Base-by-base conservation (phyloP, 495 filamentous ascomycete species). In the Entonaema liquescens region DNA sequence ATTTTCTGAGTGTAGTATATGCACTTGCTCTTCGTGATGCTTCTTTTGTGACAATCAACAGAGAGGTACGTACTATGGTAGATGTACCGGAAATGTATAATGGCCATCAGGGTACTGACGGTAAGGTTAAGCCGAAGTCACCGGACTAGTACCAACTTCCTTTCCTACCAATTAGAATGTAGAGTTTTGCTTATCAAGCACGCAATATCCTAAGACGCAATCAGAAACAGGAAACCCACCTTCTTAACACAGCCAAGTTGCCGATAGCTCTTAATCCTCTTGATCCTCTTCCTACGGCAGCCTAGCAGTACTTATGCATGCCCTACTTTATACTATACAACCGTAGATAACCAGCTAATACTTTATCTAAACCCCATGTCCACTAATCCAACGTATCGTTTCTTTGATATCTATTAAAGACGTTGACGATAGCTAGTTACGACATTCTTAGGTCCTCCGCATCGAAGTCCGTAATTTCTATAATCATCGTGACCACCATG, bases 401-500 rank as follows among this genome's bases (percentile, higher is more conserved):
- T 31, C 7, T 31, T 31, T 31, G 29, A 31, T 3, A 31, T 7
- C 29, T 3, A 3, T 31, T 31, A 3, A 31, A 7, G 31, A 33
- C 5, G 11, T 33, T 2, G 5, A 33, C 31, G 31, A 33, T 33
- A 33, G 31, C 5, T 33, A 7, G 5, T 2, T 33, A 7, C 11
- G 31, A 33, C 11, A 33, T 33, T 9, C 6, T 2, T 40, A 40
- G 3, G 17, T 12, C 17, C 42, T 47, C 42, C 19, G 5, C 19
- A 9, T 47, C 42, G 42, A 47, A 47, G 19, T 9, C 23, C 42
- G 42, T 47, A 2, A 11, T 21, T 19, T 17, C 42, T 44, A 9
- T 47, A 12, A 9, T 47, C 11, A 47, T 47, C 42, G n/a, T 15
- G 8, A 33, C 60, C 62, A 77, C 52, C 36, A 88, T 88, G 85